Conservation (phyloP, 441 rosid genomes). For the Euphorbia schlechtendalii region DNA sequence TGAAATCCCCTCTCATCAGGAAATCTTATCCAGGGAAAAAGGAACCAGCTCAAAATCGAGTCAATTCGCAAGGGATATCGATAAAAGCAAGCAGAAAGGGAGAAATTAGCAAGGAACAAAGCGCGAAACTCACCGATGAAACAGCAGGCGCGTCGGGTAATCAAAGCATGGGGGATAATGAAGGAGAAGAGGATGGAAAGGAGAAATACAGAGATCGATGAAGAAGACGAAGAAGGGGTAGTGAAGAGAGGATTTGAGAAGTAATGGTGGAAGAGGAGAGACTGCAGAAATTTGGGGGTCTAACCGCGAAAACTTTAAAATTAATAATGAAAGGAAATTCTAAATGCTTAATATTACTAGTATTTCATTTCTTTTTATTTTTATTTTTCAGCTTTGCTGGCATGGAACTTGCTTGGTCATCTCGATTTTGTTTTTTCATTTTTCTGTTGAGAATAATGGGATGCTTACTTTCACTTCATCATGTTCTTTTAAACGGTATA, state of each 20-base stretch:
- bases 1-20: neutral
- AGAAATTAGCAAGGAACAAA: constrained; percentile 8
- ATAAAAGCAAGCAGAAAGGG: neutral
- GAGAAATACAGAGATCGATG: constrained; percentile 10
- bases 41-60: neutral
- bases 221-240: neutral
- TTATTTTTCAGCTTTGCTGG: no score
- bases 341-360: no score
- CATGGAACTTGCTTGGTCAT: no score
- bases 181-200: neutral
- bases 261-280: constrained; percentile 16
- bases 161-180: neutral
- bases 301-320: constrained; percentile 82
- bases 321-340: constrained; percentile 9
- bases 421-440: no score
- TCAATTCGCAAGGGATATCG: no score
- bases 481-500: no score
- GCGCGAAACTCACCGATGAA: constrained; percentile 20
- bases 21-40: neutral
- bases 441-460: no score
- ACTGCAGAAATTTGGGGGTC: constrained; percentile 38
- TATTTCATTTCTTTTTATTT: no score
- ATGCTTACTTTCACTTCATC: no score
- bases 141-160: no score
- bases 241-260: constrained; percentile 1